These are phyloP conservation scores for Metschnikowia henanensis DNA, from an alignment of 805 yeast species.

Conservation along the genomic window DNA sequence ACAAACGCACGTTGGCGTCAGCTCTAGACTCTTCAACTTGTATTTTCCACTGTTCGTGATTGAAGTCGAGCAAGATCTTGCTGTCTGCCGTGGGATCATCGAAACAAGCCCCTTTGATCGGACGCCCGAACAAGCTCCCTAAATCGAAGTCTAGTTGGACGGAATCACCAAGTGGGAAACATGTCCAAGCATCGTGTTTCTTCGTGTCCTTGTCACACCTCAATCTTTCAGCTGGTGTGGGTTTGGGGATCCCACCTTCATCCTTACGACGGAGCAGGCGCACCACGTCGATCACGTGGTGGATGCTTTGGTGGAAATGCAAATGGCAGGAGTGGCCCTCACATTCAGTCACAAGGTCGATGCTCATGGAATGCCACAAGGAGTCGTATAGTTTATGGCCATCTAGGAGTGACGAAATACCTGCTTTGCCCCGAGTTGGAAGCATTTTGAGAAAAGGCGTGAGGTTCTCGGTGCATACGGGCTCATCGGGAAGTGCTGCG, in stretches of 20 bases:
- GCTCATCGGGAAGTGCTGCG: conserved; percentile 92
- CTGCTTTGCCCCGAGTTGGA: conserved; percentile 91
- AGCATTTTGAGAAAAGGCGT: conserved; percentile 89
- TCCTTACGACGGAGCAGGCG: conserved; percentile 60
- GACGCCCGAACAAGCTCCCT: conserved; percentile 67
- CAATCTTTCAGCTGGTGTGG: conserved; percentile 66
- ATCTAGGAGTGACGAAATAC: conserved; percentile 78
- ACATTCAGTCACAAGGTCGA: conserved; percentile 69
- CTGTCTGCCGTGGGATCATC: conserved; percentile 38
- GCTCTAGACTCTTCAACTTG: conserved; percentile 21
- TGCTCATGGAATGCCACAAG: conserved; percentile 91
- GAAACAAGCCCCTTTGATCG: conserved; percentile 63
- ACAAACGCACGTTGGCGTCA: conserved; percentile 1
- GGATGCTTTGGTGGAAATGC: conserved; percentile 63
- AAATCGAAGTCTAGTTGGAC: conserved; percentile 51
- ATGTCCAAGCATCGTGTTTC: conserved; percentile 58
- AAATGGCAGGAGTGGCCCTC: conserved; percentile 44
- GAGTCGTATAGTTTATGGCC: conserved; percentile 92
- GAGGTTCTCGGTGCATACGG: conserved; percentile 93
- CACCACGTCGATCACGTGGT: conserved; percentile 70
- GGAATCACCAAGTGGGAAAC: conserved; percentile 72
- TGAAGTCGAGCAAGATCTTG: conserved; percentile 32
- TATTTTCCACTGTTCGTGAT: conserved; percentile 49
- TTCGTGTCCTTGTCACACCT: conserved; percentile 66
- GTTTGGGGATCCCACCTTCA: conserved; percentile 75